Evolutionary conservation across 1,139 yeast genomes (phyloP).

Genomic region (Zygotorulaspora mrakii): DNA sequence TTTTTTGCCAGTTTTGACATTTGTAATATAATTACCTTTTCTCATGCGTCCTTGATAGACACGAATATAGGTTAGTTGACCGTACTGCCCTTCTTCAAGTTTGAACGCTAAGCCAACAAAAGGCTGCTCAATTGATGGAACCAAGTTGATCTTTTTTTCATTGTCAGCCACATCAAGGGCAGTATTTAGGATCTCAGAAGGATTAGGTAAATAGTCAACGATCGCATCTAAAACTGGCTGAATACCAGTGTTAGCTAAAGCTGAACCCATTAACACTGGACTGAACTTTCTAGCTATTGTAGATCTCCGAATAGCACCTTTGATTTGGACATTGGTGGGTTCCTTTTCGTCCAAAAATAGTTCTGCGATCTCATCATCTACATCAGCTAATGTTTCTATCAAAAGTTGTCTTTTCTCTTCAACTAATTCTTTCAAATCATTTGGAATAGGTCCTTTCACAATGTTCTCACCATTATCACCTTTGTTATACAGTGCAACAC

Average conservation of each 20-base stretch:
- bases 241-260: slow-evolving; percentile 90
- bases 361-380: slow-evolving; percentile 95
- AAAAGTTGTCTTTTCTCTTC: slow-evolving; percentile 79
- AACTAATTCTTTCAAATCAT: slow-evolving; percentile 65
- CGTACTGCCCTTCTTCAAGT: slow-evolving; percentile 96
- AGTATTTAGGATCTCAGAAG: slow-evolving; percentile 84
- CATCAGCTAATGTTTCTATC: slow-evolving; percentile 94
- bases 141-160: slow-evolving; percentile 69
- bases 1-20: slow-evolving; percentile 88
- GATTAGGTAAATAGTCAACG: slow-evolving; percentile 92
- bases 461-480: slow-evolving; percentile 88
- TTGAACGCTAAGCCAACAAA: slow-evolving; percentile 96
- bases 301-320: slow-evolving; percentile 85
- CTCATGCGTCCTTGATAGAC: slow-evolving; percentile 93
- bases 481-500: slow-evolving; percentile 83
- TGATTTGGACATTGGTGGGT: slow-evolving; percentile 79
- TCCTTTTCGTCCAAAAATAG: slow-evolving; percentile 83
- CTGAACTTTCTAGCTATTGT: slow-evolving; percentile 96
- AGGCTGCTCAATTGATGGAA: slow-evolving; percentile 72
- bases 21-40: slow-evolving; percentile 85
- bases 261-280: slow-evolving; percentile 99
- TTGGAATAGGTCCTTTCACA: slow-evolving; percentile 64
- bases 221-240: slow-evolving; percentile 96
- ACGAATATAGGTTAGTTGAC: slow-evolving; percentile 93
- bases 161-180: slow-evolving; percentile 74